A percentile compares a stretch with the other conserved stretches of the same genome.
Conservation (phyloP, 495 filamentous ascomycete genomes). For the Terfezia claveryi region DNA sequence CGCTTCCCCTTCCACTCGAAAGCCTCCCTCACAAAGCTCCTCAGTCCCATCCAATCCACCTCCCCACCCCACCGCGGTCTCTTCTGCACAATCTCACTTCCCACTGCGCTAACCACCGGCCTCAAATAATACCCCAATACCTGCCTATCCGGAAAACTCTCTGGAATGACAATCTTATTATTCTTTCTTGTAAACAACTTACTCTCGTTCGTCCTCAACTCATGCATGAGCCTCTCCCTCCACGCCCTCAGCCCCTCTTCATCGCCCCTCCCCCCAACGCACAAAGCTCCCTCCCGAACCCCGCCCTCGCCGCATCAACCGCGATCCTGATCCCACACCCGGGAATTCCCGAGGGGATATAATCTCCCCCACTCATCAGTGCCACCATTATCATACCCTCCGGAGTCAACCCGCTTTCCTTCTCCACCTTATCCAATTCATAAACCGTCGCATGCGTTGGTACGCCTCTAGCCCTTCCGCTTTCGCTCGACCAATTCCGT, state of each 20-base stretch:
- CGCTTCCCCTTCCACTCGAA: slow-evolving; percentile 66
- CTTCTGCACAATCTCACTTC: slow-evolving; percentile 39
- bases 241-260: slow-evolving; percentile 39
- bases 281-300: slow-evolving; percentile 65
- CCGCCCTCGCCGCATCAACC: slow-evolving; percentile 71
- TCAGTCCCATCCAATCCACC: slow-evolving; percentile 44
- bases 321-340: slow-evolving; percentile 72
- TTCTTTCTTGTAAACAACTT: slow-evolving; percentile 59
- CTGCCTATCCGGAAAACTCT: slow-evolving; percentile 54
- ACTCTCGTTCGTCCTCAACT: slow-evolving; percentile 58
- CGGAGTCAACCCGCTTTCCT: slow-evolving; percentile 38
- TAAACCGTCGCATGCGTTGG: slow-evolving; percentile 75
- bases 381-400: slow-evolving; percentile 89
- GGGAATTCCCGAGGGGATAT: slow-evolving; percentile 69
- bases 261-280: slow-evolving; percentile 21
- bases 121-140: slow-evolving; percentile 71
- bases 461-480: slow-evolving; percentile 35
- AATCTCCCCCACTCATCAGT: slow-evolving; percentile 90
- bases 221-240: slow-evolving; percentile 50
- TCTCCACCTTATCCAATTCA: slow-evolving; percentile 32
- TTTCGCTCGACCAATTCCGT: slow-evolving; percentile 54
- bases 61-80: slow-evolving; percentile 47
- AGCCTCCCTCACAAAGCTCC: slow-evolving; percentile 48
- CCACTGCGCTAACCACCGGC: slow-evolving; percentile 48
- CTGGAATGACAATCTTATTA: slow-evolving; percentile 50